Conservation (phyloP, 768 basidiomycete genomes). For the Boletellus ananas region DNA sequence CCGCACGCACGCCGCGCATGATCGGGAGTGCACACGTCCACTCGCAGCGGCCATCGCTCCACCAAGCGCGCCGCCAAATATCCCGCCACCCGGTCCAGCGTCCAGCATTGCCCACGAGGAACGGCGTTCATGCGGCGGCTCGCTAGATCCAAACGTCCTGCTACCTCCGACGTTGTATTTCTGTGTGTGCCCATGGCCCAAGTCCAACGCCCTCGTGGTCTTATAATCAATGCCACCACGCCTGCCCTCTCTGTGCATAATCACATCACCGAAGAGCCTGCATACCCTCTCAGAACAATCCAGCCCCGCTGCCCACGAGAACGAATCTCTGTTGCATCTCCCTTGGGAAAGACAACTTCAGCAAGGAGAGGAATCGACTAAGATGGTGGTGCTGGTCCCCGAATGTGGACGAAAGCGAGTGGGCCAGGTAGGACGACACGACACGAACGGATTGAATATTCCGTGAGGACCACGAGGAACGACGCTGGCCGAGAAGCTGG, state of each 20-base stretch:
- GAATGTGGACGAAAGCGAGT: conserved; percentile 16
- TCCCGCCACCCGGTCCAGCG: conserved; percentile 25
- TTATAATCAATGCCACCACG: conserved; percentile 9
- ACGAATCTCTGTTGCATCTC: conserved; percentile 54
- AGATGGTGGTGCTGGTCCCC: conserved; percentile 10
- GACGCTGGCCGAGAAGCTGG: conserved; percentile 15
- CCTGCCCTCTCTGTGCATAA: conserved; percentile 21
- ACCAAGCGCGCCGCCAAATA: conserved; percentile 23
- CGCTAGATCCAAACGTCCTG: conserved; percentile 26
- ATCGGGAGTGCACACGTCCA: conserved; percentile 27
- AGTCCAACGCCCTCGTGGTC: conserved; percentile 17
- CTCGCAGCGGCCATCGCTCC: conserved; percentile 38
- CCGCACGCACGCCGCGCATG: conserved; percentile 22
- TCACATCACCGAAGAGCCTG: conserved; percentile 7
- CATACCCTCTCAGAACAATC: conserved; percentile 23
- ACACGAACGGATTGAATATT: conserved; percentile 6
- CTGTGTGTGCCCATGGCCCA: conserved; percentile 33
- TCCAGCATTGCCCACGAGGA: conserved; percentile 1
- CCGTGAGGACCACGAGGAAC: conserved; percentile 2
- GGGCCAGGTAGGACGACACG: conserved; percentile 2
- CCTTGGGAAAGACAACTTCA: conserved; percentile 43
- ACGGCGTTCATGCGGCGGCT: conserved; percentile 20
- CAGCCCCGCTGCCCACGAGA: conserved; percentile 43
- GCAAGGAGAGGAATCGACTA: conserved; percentile 16
- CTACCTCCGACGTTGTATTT: conserved; percentile 23